These are phyloP conservation scores for Eleusine coracana DNA, from an alignment of 176 grass and related monocot genomes.

Conservation along the genomic window DNA sequence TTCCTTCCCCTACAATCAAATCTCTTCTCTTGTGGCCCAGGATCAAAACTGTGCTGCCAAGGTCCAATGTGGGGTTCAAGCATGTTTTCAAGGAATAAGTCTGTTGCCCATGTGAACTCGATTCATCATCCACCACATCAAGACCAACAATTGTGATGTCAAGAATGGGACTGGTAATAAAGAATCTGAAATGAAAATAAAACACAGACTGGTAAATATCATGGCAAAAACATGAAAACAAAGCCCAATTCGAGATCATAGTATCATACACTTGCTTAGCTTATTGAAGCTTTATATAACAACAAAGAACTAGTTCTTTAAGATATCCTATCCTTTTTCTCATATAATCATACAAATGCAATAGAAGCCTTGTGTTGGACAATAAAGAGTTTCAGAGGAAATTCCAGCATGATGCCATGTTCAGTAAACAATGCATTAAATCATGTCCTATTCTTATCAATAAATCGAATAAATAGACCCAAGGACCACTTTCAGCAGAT, in stretches of 20 bases:
- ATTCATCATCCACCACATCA: conserved; percentile 54
- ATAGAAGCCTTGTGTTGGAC: neutral
- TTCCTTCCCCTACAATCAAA: conserved; percentile 77
- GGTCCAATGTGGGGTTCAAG: conserved; percentile 79
- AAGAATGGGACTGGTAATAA: conserved; percentile 88
- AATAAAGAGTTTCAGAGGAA: conserved; percentile 31
- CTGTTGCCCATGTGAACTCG: conserved; percentile 56
- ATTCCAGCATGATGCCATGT: conserved; percentile 35
- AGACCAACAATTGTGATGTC: conserved; percentile 91
- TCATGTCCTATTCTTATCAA: conserved; percentile 41
- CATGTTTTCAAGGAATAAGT: conserved; percentile 83
- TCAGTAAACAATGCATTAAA: conserved; percentile 45
- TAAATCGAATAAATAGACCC: conserved; percentile 44
- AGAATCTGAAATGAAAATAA: conserved; percentile 71
- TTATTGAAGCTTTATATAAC: neutral
- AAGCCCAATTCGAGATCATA: conserved; percentile 11
- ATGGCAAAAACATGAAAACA: conserved; percentile 32
- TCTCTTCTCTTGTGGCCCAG: conserved; percentile 67
- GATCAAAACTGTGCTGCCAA: conserved; percentile 76
- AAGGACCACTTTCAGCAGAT: conserved; percentile 54
- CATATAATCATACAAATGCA: conserved; percentile 10
- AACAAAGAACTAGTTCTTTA: conserved; percentile 5
- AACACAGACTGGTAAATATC: conserved; percentile 9
- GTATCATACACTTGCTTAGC: neutral
- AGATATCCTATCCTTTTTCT: neutral